phyloP scores from a whole-genome alignment of 768 basidiomycete genomes.

The Boletus rubescentipes region DNA sequence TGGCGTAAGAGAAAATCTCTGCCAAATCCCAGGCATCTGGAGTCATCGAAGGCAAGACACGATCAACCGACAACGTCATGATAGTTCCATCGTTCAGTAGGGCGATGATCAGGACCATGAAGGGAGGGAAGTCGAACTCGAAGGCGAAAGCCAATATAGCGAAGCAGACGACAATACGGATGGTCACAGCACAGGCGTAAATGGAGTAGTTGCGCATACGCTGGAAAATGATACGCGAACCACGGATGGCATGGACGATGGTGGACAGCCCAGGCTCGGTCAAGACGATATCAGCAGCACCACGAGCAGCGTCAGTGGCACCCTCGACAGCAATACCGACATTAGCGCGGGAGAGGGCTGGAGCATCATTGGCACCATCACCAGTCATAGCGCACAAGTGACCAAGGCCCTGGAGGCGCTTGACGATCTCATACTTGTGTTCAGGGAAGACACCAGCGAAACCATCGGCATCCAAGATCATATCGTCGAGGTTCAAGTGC shows the following conservation, averaged over 20 bases:
- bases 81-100: constrained; percentile 98
- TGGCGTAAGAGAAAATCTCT: constrained; percentile 94
- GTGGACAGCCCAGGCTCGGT: constrained; percentile 99
- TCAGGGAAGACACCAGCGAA: constrained; percentile 99
- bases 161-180: constrained; percentile 98
- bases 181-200: constrained; percentile 94
- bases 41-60: constrained; percentile 88
- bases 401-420: constrained; percentile 94
- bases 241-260: constrained; percentile 97
- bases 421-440: constrained; percentile 99
- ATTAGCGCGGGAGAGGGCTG: constrained; percentile 96
- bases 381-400: constrained; percentile 99
- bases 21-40: constrained; percentile 96
- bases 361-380: constrained; percentile 99
- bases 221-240: constrained; percentile 99
- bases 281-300: constrained; percentile 96
- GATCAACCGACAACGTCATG: constrained; percentile 96
- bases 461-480: constrained; percentile 99
- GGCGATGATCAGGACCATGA: constrained; percentile 99
- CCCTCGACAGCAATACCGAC: constrained; percentile 99
- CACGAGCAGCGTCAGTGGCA: constrained; percentile 97
- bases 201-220: constrained; percentile 99
- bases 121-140: constrained; percentile 98
- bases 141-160: constrained; percentile 93
- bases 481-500: constrained; percentile 85